These are phyloP conservation scores for Macaranga tanarius DNA, from an alignment of 441 rosid species.

Conservation along the genomic window DNA sequence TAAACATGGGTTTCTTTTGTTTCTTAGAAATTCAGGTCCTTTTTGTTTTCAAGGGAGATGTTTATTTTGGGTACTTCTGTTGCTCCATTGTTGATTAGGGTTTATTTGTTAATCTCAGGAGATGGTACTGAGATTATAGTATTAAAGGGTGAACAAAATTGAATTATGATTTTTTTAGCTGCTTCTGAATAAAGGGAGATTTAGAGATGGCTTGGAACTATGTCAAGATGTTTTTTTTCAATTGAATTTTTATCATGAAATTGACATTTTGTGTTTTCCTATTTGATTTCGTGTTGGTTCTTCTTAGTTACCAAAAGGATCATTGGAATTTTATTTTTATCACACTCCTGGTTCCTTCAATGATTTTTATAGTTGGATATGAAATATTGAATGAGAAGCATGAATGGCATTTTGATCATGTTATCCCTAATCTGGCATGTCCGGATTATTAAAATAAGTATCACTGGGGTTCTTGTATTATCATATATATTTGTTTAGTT, in stretches of 20 bases:
- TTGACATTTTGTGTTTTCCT: not conserved
- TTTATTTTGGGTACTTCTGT: slow-evolving; percentile 3
- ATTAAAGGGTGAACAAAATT: not conserved
- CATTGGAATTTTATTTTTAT: not conserved
- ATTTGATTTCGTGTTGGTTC: not conserved
- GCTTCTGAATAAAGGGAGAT: slow-evolving; percentile 11
- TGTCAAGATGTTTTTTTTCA: not conserved
- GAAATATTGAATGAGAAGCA: slow-evolving; percentile 6
- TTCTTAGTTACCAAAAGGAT: slow-evolving; percentile 9
- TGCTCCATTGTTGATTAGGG: slow-evolving; percentile 25
- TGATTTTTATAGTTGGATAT: slow-evolving; percentile 3
- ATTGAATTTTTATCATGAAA: not conserved
- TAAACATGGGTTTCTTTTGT: slow-evolving; percentile 12
- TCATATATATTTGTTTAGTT: not conserved
- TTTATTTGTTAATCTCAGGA: slow-evolving; percentile 16
- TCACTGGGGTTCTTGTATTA: not conserved
- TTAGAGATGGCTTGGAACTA: slow-evolving; percentile 10
- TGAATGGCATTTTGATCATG: slow-evolving; percentile 12
- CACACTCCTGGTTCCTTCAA: not conserved
- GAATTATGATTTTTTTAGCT: slow-evolving; percentile 12
- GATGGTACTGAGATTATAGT: slow-evolving; percentile 14
- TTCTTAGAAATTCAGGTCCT: slow-evolving; percentile 19
- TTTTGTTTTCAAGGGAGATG: not conserved
- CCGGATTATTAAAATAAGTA: not conserved
- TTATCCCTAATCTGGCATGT: not conserved